These are phyloP conservation scores for Azolla pinnata DNA, from an alignment of 75 land plant genomes.

Conservation along the genomic window DNA sequence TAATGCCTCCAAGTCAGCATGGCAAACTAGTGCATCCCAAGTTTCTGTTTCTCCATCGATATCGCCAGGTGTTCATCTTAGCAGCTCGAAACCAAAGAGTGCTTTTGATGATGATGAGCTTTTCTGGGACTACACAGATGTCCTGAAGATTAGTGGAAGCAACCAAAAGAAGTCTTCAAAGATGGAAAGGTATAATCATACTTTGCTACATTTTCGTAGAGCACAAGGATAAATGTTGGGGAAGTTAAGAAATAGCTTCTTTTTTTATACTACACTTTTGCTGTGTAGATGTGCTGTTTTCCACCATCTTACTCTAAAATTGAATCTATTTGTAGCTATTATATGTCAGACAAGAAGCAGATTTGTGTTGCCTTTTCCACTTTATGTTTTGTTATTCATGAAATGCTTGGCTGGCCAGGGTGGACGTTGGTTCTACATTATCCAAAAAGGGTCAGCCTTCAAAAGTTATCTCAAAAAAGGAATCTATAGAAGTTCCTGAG, in stretches of 20 bases:
- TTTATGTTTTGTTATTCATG: too few relatives aligned
- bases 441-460: too few relatives aligned
- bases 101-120: slow-evolving; percentile 63
- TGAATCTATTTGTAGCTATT: too few relatives aligned
- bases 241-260: too few relatives aligned
- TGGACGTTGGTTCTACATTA: too few relatives aligned
- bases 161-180: slow-evolving; percentile 3
- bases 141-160: not conserved
- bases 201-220: too few relatives aligned
- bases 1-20: slow-evolving; percentile 14
- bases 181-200: not conserved
- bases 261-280: not conserved
- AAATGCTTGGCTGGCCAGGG: too few relatives aligned
- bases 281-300: too few relatives aligned
- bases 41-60: slow-evolving; percentile 35
- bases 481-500: not conserved
- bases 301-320: too few relatives aligned
- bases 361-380: not conserved
- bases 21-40: slow-evolving; percentile 25
- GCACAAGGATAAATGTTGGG: too few relatives aligned
- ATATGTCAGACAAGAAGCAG: too few relatives aligned
- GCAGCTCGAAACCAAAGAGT: slow-evolving; percentile 33
- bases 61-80: slow-evolving; percentile 12
- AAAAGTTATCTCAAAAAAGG: not conserved
- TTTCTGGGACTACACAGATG: slow-evolving; percentile 61